Base-by-base conservation (phyloP, 768 basidiomycete genomes). In the Amanita polypyramis region DNA sequence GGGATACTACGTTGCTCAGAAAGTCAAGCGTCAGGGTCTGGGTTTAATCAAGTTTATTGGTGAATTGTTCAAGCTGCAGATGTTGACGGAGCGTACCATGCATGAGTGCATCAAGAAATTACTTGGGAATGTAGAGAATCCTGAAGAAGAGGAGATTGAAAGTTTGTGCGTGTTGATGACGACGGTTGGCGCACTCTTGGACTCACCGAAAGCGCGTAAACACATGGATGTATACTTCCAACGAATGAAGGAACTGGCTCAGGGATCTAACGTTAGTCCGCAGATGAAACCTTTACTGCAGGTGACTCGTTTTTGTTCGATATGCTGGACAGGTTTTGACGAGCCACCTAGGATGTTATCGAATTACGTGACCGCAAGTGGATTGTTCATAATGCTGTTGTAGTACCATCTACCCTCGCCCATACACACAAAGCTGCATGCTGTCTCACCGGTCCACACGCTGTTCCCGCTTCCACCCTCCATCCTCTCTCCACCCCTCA, bases 31-130 rank as follows among this genome's bases (percentile, higher is more conserved):
- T 52, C 88, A 90, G 53, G 93, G 95, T 64, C 82, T 97, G 10
- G 92, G 95, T 72, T 77, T 99, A 56, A 92, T 97, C 70, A 90
- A 88, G 65, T 94, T 99, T 70, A 97, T 98, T 54, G 94, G 95
- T 53, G 95, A 99, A 68, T 72, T 98, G 47, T 99, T 92, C 83
- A 97, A 97, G 70, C 73, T 99, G 14, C 87, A 90, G 68, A 96
- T 97, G 92, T 72, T 98, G 47, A 93, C 92, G 41, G 91, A 93
- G 69, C 84, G 91, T 56, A 95, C 97, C 69, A 99, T 98, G 88
- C 88, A 93, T 71, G 88, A 92, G 65, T 99, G 94, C 72, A 82
- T 97, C 62, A 91, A 92, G 77, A 93, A 95, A 68, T 76, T 97
- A 9, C 73, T 98, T 10, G 79, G 83, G 47, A 97, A 98, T 61